Percentiles rank a stretch among this genome's conserved stretches.
These are phyloP conservation scores for Seminavis robusta DNA, from an alignment of 108 stramenopile species.

Conservation along the genomic window DNA sequence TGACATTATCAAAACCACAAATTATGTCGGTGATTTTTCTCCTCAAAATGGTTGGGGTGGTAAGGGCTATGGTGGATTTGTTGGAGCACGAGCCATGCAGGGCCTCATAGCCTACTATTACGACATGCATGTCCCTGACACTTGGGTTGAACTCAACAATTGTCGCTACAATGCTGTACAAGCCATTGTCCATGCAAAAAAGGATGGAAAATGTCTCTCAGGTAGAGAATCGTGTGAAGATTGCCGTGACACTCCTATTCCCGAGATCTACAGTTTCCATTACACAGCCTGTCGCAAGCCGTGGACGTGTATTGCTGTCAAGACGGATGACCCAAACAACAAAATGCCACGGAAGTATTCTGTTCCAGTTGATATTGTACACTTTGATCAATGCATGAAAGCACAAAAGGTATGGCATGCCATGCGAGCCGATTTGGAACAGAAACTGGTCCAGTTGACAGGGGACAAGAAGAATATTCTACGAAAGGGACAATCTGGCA, in stretches of 20 bases:
- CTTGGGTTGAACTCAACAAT: conserved; percentile 56
- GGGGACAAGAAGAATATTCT: conserved; percentile 12
- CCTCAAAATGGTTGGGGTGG: conserved; percentile 48
- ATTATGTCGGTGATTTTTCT: conserved; percentile 35
- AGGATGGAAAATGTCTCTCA: conserved; percentile 25
- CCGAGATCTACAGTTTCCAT: conserved; percentile 35
- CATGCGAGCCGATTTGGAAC: conserved; percentile 47
- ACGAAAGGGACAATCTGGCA: conserved; percentile 32
- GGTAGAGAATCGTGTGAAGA: conserved; percentile 23
- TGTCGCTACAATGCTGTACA: conserved; percentile 61
- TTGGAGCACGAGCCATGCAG: conserved; percentile 68
- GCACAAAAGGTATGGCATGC: conserved; percentile 44
- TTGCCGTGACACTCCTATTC: conserved; percentile 33
- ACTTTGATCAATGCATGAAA: conserved; percentile 54
- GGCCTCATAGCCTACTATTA: conserved; percentile 66
- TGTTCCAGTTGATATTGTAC: conserved; percentile 33
- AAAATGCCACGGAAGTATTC: conserved; percentile 1
- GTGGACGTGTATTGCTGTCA: conserved; percentile 7
- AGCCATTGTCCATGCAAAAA: too few species aligned
- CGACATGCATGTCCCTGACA: conserved; percentile 39
- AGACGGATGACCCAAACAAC: not conserved
- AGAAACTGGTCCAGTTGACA: conserved; percentile 26
- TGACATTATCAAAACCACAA: conserved; percentile 41
- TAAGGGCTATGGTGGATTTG: conserved; percentile 36
- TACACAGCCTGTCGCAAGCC: conserved; percentile 35